Conservation (phyloP, 805 yeast genomes). For the Hanseniaspora mollemarum region DNA sequence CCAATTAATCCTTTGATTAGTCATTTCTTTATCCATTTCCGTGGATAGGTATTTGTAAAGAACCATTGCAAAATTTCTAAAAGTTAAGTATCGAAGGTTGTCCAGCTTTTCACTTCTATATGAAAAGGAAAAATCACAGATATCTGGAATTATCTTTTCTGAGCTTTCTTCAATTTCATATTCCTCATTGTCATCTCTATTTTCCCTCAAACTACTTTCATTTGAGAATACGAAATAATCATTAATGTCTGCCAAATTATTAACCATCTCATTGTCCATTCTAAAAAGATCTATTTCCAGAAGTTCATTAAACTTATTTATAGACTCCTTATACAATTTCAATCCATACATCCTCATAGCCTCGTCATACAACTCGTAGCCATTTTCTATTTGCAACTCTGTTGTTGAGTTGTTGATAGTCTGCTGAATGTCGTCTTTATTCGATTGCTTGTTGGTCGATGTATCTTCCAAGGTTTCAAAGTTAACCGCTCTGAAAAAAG, state of each 20-base stretch:
- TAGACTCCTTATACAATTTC: constrained; percentile 40
- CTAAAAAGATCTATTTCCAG: constrained; percentile 58
- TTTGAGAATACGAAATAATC: not conserved
- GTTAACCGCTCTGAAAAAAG: constrained; percentile 71
- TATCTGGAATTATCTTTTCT: not conserved
- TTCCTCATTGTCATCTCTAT: not conserved
- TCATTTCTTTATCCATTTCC: not conserved
- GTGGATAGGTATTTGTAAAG: constrained; percentile 34
- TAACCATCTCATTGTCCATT: constrained; percentile 21
- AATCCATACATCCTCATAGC: constrained; percentile 56
- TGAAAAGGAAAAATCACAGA: constrained; percentile 2
- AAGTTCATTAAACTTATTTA: constrained; percentile 45
- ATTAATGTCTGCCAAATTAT: constrained; percentile 22
- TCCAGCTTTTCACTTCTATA: constrained; percentile 32
- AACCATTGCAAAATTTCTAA: constrained; percentile 71
- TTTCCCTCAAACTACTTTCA: not conserved
- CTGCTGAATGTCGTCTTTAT: constrained; percentile 55
- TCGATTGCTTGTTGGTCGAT: constrained; percentile 29
- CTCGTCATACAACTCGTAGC: constrained; percentile 58
- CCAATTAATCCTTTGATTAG: constrained; percentile 22
- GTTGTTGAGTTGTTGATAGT: constrained; percentile 74
- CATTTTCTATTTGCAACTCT: constrained; percentile 81
- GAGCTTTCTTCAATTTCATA: not conserved
- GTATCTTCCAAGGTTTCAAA: constrained; percentile 23
- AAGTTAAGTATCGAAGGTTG: constrained; percentile 61